Percentiles rank a stretch among this genome's conserved stretches.
Evolutionary conservation across 2,329 filamentous ascomycete species (phyloP).

Genomic region (Coniochaeta pulveracea): DNA sequence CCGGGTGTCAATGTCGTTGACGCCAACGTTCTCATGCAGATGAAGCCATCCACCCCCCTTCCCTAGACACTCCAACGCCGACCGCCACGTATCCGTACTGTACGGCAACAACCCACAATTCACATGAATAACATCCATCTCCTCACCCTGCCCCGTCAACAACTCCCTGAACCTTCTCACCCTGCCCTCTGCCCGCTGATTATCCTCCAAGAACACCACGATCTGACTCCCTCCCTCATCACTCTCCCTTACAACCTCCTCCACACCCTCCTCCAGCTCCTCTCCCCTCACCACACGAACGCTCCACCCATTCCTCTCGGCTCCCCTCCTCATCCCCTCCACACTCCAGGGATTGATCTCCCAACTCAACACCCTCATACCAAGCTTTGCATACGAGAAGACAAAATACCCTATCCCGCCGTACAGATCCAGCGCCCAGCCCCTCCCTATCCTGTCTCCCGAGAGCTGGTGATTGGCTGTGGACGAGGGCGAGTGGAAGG

Average conservation of each 20-base stretch:
- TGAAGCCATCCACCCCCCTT: constrained; percentile 43
- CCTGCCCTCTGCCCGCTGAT: constrained; percentile 36
- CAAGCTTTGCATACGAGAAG: constrained; percentile 67
- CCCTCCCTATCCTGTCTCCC: not conserved
- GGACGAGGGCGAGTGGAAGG: constrained; percentile 29
- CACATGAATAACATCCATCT: constrained; percentile 39
- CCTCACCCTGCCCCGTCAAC: constrained; percentile 22
- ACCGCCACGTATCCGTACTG: constrained; percentile 41
- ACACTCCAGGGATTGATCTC: constrained; percentile 85
- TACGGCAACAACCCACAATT: constrained; percentile 54
- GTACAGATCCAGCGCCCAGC: constrained; percentile 68
- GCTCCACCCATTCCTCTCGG: constrained; percentile 55
- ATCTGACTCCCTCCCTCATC: constrained; percentile 26
- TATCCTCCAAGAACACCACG: constrained; percentile 60
- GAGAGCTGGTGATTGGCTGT: no score
- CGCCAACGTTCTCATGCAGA: constrained; percentile 55
- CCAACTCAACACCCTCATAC: constrained; percentile 70
- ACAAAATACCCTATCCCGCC: constrained; percentile 91
- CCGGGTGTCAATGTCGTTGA: constrained; percentile 36
- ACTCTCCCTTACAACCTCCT: constrained; percentile 27
- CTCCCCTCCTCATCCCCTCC: constrained; percentile 70
- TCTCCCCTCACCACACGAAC: constrained; percentile 38
- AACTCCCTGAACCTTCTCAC: no score
- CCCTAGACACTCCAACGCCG: constrained; percentile 33
- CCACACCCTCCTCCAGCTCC: constrained; percentile 25